Conservation (phyloP, 163 green algal genomes). For the Smithsoniella earleae region DNA sequence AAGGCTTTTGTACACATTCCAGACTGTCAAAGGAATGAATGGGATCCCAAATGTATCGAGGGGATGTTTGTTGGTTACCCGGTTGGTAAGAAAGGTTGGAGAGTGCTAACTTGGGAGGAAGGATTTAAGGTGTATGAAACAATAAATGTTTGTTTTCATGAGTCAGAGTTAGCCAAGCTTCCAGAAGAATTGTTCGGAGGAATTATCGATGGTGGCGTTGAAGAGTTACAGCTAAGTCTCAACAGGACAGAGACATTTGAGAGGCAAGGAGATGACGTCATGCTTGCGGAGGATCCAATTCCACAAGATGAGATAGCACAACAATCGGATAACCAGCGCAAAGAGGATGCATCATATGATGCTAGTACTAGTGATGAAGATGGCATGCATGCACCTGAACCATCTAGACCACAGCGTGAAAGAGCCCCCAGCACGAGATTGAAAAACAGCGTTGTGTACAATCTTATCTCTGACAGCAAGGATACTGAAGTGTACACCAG, state of each 20-base stretch:
- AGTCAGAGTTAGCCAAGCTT: neutral
- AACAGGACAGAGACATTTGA: neutral
- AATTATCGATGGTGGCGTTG: neutral
- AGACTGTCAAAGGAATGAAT: conserved; percentile 17
- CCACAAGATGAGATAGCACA: no score
- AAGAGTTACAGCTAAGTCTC: neutral
- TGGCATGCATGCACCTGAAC: no score
- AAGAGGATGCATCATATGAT: no score
- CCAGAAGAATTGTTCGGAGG: conserved; percentile 15
- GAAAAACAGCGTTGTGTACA: no score
- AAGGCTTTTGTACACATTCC: conserved; percentile 35
- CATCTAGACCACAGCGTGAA: no score
- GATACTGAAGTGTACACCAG: neutral
- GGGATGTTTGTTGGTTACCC: conserved; percentile 36
- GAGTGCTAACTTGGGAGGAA: neutral
- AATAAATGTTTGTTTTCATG: neutral
- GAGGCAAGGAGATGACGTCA: neutral
- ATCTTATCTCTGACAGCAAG: no score
- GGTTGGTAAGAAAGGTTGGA: conserved; percentile 1
- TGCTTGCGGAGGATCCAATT: no score
- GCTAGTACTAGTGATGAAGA: no score
- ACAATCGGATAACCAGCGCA: no score
- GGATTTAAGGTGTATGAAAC: neutral
- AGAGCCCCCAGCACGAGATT: no score
- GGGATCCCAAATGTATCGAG: neutral